Conservation (phyloP, 257 asterid genomes). For the Lycium barbarum region DNA sequence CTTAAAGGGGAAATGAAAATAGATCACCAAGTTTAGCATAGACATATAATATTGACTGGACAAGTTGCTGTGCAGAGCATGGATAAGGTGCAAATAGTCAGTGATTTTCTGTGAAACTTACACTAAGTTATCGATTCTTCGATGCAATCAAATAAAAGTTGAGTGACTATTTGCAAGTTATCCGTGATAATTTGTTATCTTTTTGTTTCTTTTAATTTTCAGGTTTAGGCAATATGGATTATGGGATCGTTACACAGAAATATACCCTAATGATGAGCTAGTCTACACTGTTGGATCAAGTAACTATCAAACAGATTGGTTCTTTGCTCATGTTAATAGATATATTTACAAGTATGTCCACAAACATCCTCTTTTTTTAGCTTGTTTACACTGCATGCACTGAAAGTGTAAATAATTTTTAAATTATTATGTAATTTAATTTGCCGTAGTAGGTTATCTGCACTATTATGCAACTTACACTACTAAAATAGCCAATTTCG, state of each 20-base stretch:
- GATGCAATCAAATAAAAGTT: neutral
- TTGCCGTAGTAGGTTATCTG: neutral
- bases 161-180: neutral
- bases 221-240: conserved; percentile 71
- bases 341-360: conserved; percentile 21
- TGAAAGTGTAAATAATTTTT: neutral
- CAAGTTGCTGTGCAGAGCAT: neutral
- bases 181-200: neutral
- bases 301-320: conserved; percentile 61
- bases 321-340: conserved; percentile 64
- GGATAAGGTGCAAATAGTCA: too few species aligned
- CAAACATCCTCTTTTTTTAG: neutral
- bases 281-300: conserved; percentile 59
- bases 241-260: conserved; percentile 56
- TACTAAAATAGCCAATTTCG: neutral
- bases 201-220: neutral
- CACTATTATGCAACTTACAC: neutral
- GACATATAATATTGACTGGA: neutral
- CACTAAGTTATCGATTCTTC: neutral
- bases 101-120: too few species aligned
- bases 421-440: neutral
- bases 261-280: conserved; percentile 47
- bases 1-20: neutral
- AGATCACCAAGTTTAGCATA: neutral
- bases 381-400: neutral